Evolutionary conservation across 2,329 filamentous ascomycete genomes (phyloP).

Genomic region (Colletotrichum sp.): DNA sequence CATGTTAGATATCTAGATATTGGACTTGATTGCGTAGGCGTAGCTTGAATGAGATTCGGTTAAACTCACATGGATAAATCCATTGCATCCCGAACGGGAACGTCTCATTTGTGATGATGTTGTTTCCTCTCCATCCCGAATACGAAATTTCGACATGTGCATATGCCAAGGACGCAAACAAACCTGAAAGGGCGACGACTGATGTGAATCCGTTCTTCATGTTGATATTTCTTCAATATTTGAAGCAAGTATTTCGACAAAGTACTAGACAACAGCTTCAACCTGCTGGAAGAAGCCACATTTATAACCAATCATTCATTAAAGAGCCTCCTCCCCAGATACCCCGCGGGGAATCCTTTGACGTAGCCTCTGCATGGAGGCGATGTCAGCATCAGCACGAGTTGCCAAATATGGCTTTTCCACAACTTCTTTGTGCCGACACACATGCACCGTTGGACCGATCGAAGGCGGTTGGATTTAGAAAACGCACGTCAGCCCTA

Average conservation of each 20-base stretch:
- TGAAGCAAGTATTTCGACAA: too few species aligned
- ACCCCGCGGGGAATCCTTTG: not conserved
- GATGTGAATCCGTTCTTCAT: not conserved
- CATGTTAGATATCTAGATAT: not conserved
- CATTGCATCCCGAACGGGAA: slow-evolving; percentile 72
- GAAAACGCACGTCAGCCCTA: slow-evolving; percentile 8
- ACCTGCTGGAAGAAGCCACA: accelerated
- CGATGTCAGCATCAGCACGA: not conserved
- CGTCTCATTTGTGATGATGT: slow-evolving; percentile 63
- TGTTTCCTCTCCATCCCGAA: slow-evolving; percentile 69
- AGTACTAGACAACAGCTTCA: too few species aligned
- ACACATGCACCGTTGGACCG: not conserved
- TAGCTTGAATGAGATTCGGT: not conserved
- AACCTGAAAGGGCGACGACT: not conserved
- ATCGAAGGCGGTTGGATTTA: not conserved
- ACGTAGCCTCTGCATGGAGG: not conserved
- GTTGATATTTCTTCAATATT: not conserved
- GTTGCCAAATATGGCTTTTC: not conserved
- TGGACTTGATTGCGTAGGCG: too few species aligned
- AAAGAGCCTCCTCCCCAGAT: not conserved
- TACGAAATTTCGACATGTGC: slow-evolving; percentile 65
- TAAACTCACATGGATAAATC: slow-evolving; percentile 68
- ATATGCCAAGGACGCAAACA: not conserved
- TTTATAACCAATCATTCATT: not conserved
- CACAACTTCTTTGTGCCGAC: not conserved